A percentile compares a stretch with the other conserved stretches of the same genome.
phyloP scores from a whole-genome alignment of 2,329 filamentous ascomycete genomes.

The Macrophomina tecta region DNA sequence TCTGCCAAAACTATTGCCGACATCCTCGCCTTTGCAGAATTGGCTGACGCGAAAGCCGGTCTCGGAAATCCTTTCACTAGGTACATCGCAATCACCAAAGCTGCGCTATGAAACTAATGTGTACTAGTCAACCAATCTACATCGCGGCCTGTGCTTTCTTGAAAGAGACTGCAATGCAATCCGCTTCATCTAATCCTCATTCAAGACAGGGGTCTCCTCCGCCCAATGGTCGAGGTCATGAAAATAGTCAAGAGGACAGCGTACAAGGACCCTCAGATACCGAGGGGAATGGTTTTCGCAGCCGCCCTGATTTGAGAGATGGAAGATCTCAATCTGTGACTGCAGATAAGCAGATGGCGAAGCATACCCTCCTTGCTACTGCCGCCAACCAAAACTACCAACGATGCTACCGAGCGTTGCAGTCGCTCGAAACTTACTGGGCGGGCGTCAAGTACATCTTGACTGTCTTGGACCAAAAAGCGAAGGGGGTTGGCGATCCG shows the following conservation, averaged over 20 bases:
- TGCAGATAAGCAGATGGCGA: constrained; percentile 56
- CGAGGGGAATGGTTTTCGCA: constrained; percentile 2
- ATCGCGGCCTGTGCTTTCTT: constrained; percentile 89
- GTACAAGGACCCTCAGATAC: neutral
- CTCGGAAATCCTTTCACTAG: constrained; percentile 84
- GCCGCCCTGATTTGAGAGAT: constrained; percentile 12
- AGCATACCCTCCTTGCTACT: constrained; percentile 78
- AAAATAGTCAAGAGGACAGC: neutral
- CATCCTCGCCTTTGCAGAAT: constrained; percentile 82
- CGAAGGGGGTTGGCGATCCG: constrained; percentile 83
- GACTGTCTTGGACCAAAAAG: constrained; percentile 84
- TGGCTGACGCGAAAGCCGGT: constrained; percentile 84
- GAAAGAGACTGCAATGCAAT: constrained; percentile 77
- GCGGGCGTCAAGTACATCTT: constrained; percentile 86
- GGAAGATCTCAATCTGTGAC: constrained; percentile 30
- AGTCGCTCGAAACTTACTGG: constrained; percentile 85
- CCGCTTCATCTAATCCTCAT: constrained; percentile 66
- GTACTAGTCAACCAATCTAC: constrained; percentile 79
- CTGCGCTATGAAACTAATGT: neutral
- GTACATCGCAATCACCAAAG: constrained; percentile 34
- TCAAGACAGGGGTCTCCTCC: constrained; percentile 65
- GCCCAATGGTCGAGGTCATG: neutral
- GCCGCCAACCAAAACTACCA: constrained; percentile 88
- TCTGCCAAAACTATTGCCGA: constrained; percentile 92
- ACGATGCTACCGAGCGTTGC: constrained; percentile 80